Evolutionary conservation across 371 early-diverging fungal genomes (phyloP), one percentile per base, ranked within the genome.

Genomic region (Mucor velutinosus): DNA sequence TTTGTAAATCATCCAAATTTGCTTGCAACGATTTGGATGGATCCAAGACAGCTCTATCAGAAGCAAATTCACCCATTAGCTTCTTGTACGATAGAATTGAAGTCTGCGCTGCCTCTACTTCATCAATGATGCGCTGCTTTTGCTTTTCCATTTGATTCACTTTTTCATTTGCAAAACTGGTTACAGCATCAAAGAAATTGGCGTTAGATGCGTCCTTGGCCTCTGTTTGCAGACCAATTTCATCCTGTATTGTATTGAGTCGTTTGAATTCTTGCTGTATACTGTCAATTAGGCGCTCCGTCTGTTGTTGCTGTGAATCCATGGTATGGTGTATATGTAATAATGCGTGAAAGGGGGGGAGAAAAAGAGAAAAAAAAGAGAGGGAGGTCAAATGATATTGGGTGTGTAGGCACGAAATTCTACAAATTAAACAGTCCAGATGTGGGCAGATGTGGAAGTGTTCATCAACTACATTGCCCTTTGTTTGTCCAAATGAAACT

Each of bases 11-110:
- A 12, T 49, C 32, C n/a, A 73, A 17, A 29, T 70, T 66, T 3
- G 47, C 51, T 29, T 43, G 17, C 30, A 73, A 35, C 10, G 70
- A 56, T 35, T 49, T 66, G 0, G 55, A 41, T 3, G 66, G 63
- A n/a, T 66, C 58, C 1, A 62, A 23, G 2, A 64, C 39, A 17
- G 35, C 61, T 35, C 35, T 61, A 43, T 64, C 62, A 4, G 69
- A 51, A 17, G 62, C 70, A 51, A 60, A 73, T 23, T 65, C 70
- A 1, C 74, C 74, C 74, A 73, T 73, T 1, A 67, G 61, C 39
- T 39, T 58, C 41, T 72, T 72, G 43, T 47, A 65, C 8, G 53
- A 62, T 1, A 68, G 27, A 29, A 68, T 68, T 8, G 59, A 33
- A 8, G 21, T 61, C 23, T 68, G 65, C 30, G 53, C 43, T 21